Evolutionary conservation across 176 grass and related monocot species (phyloP).

Genomic region (Musa schizocarpa): DNA sequence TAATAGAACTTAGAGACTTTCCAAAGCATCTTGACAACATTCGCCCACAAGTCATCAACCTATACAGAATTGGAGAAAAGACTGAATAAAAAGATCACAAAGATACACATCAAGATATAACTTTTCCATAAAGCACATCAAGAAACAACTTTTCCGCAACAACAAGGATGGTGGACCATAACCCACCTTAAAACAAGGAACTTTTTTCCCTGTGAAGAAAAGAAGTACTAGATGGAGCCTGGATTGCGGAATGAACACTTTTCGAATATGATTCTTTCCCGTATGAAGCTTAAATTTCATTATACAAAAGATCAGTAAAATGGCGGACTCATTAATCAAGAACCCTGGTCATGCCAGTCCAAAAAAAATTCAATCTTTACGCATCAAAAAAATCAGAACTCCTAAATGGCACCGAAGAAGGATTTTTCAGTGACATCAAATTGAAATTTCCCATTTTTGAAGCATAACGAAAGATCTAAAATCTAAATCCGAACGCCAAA

Average conservation of each 20-base stretch:
- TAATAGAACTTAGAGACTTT: neutral
- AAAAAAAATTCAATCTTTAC: neutral
- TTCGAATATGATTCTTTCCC: neutral
- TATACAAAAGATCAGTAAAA: neutral
- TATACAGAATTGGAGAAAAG: neutral
- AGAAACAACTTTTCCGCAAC: conserved; percentile 9
- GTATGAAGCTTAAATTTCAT: neutral
- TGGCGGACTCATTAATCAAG: neutral
- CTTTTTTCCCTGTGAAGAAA: neutral
- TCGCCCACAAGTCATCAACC: neutral
- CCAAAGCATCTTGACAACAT: neutral
- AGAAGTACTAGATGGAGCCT: conserved; percentile 11
- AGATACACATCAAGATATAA: too few species aligned
- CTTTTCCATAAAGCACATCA: conserved; percentile 4
- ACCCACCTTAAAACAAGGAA: conserved; percentile 4
- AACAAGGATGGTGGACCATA: conserved; percentile 13
- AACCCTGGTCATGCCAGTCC: neutral
- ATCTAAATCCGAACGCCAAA: neutral
- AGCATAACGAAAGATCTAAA: neutral
- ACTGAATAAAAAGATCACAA: neutral
- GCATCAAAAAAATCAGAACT: neutral
- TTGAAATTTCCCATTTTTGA: neutral
- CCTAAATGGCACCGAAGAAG: neutral
- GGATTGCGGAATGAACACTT: conserved; percentile 10
- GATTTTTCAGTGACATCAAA: neutral